A percentile compares a stretch with the other conserved stretches of the same genome.
Evolutionary conservation across 306 rosid genomes (phyloP).

Genomic region (Vicia faba): DNA sequence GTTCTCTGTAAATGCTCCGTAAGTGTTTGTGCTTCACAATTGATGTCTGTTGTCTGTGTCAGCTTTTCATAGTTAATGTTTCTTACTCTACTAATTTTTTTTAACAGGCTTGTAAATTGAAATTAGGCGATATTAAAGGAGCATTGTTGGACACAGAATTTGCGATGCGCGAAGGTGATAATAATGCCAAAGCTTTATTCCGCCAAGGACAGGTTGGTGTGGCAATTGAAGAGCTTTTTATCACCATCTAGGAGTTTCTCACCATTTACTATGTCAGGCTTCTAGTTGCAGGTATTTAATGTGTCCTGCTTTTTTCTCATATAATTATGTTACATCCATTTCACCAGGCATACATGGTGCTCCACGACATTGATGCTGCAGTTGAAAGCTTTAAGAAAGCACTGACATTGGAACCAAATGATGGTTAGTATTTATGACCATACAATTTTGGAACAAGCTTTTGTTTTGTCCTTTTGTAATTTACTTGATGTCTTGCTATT

Average conservation of each 20-base stretch:
- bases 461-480: conserved; percentile 31
- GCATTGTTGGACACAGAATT: conserved; percentile 90
- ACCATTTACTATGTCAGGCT: conserved; percentile 21
- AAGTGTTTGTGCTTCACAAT: too few relatives aligned
- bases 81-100: conserved; percentile 6
- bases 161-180: conserved; percentile 87
- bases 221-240: conserved; percentile 11
- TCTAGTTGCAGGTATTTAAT: conserved; percentile 17
- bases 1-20: too few relatives aligned
- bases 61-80: not conserved
- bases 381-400: conserved; percentile 84
- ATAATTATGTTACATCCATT: conserved; percentile 30
- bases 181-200: conserved; percentile 90
- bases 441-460: conserved; percentile 11
- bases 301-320: conserved; percentile 24
- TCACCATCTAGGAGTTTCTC: conserved; percentile 1
- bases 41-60: too few relatives aligned
- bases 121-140: conserved; percentile 85
- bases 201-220: conserved; percentile 96
- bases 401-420: conserved; percentile 78
- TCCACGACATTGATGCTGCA: conserved; percentile 83
- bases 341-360: conserved; percentile 76
- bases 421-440: conserved; percentile 55
- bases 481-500: conserved; percentile 32
- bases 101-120: conserved; percentile 84